These are phyloP conservation scores for Talaromyces atroroseus DNA, from an alignment of 2,329 filamentous ascomycete species.

Conservation along the genomic window DNA sequence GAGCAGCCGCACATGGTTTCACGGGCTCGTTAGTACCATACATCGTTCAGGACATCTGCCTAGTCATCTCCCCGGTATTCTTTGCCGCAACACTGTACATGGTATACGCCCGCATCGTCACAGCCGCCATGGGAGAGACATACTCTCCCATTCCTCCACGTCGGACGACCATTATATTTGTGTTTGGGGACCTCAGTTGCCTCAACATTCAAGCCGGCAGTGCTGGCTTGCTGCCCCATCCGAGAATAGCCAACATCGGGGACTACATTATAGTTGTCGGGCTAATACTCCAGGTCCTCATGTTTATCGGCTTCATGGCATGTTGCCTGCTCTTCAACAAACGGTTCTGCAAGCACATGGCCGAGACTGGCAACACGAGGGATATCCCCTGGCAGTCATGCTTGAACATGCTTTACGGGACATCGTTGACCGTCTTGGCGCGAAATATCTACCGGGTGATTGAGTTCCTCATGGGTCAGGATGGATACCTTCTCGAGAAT, in stretches of 20 bases:
- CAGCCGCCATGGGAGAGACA: not conserved
- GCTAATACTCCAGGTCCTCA: slow-evolving; percentile 2
- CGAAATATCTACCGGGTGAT: slow-evolving; percentile 9
- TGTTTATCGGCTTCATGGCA: slow-evolving; percentile 4
- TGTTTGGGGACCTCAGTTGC: slow-evolving; percentile 5
- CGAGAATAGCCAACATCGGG: not conserved
- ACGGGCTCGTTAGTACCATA: slow-evolving; percentile 5
- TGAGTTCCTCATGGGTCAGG: slow-evolving; percentile 6
- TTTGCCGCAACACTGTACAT: slow-evolving; percentile 11
- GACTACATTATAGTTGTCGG: slow-evolving; percentile 11
- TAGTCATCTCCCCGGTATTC: slow-evolving; percentile 7
- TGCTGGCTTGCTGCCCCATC: slow-evolving; percentile 3
- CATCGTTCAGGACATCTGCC: slow-evolving; percentile 9
- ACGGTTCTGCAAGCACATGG: not conserved
- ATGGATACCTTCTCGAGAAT: slow-evolving; percentile 6
- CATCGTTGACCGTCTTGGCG: not conserved
- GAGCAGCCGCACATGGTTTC: slow-evolving; percentile 2
- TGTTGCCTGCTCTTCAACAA: slow-evolving; percentile 9
- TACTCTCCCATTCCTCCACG: slow-evolving; percentile 2
- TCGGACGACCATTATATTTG: slow-evolving; percentile 7
- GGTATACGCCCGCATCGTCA: slow-evolving; percentile 7
- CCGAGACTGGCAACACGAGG: not conserved
- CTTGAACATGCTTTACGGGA: slow-evolving; percentile 8
- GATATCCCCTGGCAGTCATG: slow-evolving; percentile 6
- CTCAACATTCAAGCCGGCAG: slow-evolving; percentile 4